phyloP scores from a whole-genome alignment of 805 yeast genomes.

The Candida loeiensis region DNA sequence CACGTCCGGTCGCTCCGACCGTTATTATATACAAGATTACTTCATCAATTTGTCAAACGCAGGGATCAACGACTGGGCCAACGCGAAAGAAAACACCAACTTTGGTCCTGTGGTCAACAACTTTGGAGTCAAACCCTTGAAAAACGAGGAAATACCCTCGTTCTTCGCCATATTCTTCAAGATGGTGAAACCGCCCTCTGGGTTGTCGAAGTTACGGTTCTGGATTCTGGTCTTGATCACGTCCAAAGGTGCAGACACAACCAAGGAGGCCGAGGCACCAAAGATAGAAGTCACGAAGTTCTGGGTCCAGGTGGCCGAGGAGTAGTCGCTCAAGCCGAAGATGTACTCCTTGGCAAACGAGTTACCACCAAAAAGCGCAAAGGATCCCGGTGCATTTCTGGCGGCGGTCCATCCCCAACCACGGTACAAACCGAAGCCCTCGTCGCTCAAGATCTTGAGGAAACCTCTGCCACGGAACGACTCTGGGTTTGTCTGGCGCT shows the following conservation, averaged over 20 bases:
- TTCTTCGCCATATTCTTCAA: conserved; percentile 88
- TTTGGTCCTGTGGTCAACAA: conserved; percentile 97
- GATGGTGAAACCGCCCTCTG: conserved; percentile 89
- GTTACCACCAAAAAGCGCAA: conserved; percentile 96
- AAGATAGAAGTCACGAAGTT: conserved; percentile 91
- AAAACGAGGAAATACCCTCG: conserved; percentile 87
- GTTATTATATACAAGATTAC: conserved; percentile 11
- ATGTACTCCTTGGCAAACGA: conserved; percentile 98
- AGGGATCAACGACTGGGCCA: conserved; percentile 96
- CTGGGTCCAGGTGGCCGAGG: conserved; percentile 90
- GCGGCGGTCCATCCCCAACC: conserved; percentile 99
- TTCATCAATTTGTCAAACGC: conserved; percentile 77
- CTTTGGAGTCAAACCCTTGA: conserved; percentile 96
- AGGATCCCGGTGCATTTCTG: conserved; percentile 98
- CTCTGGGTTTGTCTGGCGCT: conserved; percentile 99
- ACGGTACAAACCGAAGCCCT: conserved; percentile 89
- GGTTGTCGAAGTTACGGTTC: conserved; percentile 92
- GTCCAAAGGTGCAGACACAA: conserved; percentile 96
- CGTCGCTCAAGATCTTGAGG: conserved; percentile 77
- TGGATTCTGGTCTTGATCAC: conserved; percentile 98
- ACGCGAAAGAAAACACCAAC: conserved; percentile 94
- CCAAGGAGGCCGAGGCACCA: conserved; percentile 95
- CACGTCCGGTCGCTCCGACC: too few species aligned
- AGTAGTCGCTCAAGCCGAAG: conserved; percentile 79
- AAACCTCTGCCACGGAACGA: conserved; percentile 98